Percentiles rank a stretch among this genome's conserved stretches.
Conservation (phyloP, 129 eudicot genomes). For the Pulicaria dysenterica region DNA sequence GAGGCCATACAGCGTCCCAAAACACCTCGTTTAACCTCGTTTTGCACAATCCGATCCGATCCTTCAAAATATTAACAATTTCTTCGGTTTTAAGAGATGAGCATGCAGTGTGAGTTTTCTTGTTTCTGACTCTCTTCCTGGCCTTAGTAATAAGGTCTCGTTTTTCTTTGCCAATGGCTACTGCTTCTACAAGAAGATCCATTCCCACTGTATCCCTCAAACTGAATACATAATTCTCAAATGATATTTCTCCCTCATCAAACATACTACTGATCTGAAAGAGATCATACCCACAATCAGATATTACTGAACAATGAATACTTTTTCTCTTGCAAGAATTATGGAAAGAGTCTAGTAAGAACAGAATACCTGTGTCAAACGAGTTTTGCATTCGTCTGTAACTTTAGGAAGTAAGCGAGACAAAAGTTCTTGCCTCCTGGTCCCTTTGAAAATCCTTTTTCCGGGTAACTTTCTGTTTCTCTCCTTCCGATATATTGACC, state of each 20-base stretch:
- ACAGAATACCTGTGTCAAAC: conserved; percentile 43
- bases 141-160: conserved; percentile 40
- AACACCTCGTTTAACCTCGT: conserved; percentile 52
- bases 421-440: conserved; percentile 46
- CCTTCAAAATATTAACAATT: conserved; percentile 46
- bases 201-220: conserved; percentile 53
- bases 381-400: conserved; percentile 47
- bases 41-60: conserved; percentile 50
- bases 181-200: conserved; percentile 48
- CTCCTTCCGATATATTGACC: conserved; percentile 44
- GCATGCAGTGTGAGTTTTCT: conserved; percentile 19
- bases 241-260: conserved; percentile 47
- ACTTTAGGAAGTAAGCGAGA: conserved; percentile 41
- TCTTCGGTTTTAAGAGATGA: conserved; percentile 44
- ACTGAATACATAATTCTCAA: conserved; percentile 51
- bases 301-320: neutral
- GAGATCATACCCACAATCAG: neutral
- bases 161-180: conserved; percentile 58
- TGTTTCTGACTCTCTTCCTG: conserved; percentile 13
- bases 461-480: conserved; percentile 39
- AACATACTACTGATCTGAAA: conserved; percentile 49
- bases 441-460: conserved; percentile 43
- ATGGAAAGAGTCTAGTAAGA: no score
- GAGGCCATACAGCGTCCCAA: conserved; percentile 80
- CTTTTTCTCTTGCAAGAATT: neutral